Percentiles rank a stretch among this genome's conserved stretches.
Evolutionary conservation across 495 filamentous ascomycete species (phyloP).

Genomic region (Geoglossum glabrum): DNA sequence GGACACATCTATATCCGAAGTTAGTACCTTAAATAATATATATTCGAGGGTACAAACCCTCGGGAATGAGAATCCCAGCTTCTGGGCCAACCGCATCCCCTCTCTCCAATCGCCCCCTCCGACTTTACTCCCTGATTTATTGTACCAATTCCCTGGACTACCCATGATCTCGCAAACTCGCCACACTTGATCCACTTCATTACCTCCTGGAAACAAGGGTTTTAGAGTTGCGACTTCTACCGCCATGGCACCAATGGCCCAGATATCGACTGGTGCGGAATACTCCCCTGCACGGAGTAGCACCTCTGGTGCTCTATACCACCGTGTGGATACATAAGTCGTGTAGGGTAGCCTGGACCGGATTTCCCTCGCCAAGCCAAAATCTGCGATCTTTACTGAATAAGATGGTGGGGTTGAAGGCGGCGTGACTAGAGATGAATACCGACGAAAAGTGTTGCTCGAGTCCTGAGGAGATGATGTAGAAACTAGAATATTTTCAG

Average conservation of each 20-base stretch:
- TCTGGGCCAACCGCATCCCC: constrained; percentile 75
- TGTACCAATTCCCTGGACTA: constrained; percentile 95
- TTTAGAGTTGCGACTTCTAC: constrained; percentile 96
- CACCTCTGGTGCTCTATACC: constrained; percentile 96
- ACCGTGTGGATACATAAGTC: constrained; percentile 94
- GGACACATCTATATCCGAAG: constrained; percentile 60
- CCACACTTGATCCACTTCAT: constrained; percentile 99
- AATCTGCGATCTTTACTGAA: constrained; percentile 97
- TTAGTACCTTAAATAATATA: background rate
- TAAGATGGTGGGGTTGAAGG: constrained; percentile 85
- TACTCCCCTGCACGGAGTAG: constrained; percentile 89
- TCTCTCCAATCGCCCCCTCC: constrained; percentile 98
- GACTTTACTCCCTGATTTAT: constrained; percentile 64
- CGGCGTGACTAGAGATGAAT: constrained; percentile 83
- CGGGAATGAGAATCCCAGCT: constrained; percentile 95
- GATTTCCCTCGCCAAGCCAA: constrained; percentile 92
- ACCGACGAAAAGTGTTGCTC: constrained; percentile 61
- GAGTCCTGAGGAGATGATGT: constrained; percentile 71
- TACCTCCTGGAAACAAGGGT: constrained; percentile 90
- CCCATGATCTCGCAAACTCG: constrained; percentile 99
- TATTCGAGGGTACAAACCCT: constrained; percentile 28
- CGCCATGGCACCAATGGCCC: constrained; percentile 98
- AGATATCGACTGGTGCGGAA: constrained; percentile 95
- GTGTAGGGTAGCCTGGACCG: constrained; percentile 93
- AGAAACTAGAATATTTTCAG: constrained; percentile 95